Conservation (phyloP, 2,329 filamentous ascomycete species). For the Phialocephala sp. region DNA sequence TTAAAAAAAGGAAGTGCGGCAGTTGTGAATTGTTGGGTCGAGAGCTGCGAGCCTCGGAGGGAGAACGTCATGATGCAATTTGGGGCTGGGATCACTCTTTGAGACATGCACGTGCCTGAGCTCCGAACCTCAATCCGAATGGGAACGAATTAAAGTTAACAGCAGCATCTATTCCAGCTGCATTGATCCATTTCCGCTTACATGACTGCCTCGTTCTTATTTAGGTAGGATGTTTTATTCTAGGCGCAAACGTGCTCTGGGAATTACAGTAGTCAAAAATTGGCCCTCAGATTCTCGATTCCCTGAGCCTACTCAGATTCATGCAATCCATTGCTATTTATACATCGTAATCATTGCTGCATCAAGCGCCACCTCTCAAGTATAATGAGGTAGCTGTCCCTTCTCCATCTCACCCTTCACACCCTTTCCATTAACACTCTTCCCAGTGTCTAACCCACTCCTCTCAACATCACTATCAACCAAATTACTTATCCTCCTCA, state of each 20-base stretch:
- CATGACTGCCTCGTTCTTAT: too few relatives aligned
- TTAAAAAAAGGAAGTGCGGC: neutral
- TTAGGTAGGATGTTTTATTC: too few relatives aligned
- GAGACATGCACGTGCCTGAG: neutral
- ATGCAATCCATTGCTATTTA: neutral
- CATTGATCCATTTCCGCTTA: too few relatives aligned
- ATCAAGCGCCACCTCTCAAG: slow-evolving; percentile 10
- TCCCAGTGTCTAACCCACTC: slow-evolving; percentile 24
- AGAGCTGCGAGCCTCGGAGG: neutral
- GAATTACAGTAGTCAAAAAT: too few relatives aligned
- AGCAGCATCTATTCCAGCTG: too few relatives aligned
- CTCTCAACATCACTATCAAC: slow-evolving; percentile 21
- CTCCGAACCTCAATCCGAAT: too few relatives aligned
- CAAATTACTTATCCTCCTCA: slow-evolving; percentile 37
- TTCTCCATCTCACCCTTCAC: slow-evolving; percentile 23
- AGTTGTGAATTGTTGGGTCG: neutral
- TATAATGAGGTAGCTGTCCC: slow-evolving; percentile 29
- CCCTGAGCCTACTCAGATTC: too few relatives aligned
- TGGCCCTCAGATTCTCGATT: too few relatives aligned
- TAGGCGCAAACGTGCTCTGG: too few relatives aligned
- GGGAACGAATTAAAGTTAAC: too few relatives aligned
- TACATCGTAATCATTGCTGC: neutral
- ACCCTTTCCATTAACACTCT: slow-evolving; percentile 29
- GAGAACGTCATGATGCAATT: slow-evolving; percentile 8
- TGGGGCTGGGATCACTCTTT: slow-evolving; percentile 3